Evolutionary conservation across 2,329 filamentous ascomycete species (phyloP), one percentile per base, ranked within the genome.

Genomic region (Cladophialophora immunda): DNA sequence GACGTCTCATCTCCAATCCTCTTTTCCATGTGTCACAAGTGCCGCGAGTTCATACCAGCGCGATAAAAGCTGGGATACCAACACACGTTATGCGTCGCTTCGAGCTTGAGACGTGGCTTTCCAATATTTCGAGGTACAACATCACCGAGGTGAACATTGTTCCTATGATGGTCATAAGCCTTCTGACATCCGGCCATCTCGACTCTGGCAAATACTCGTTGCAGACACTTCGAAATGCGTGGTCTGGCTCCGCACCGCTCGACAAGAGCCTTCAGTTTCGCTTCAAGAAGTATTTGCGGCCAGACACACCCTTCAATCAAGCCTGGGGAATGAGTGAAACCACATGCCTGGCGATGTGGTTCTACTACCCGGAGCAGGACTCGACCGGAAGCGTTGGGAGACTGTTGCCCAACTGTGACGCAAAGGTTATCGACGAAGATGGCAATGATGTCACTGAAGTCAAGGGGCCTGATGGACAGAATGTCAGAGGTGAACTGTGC

Each of bases 241-340:
- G 76, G 34, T 78, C 80, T 4, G 84, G 84, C 0, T 85, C 84
- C 8, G 84, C 84, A 0, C 80, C 83, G 1, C 77, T 86, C 3
- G 79, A 81, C 7, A 77, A 74, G 1, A 75, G 75, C 0, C 75
- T 78, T 17, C 77, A 83, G 74, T 68, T 76, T 19, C 74, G 77
- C 55, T 77, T 84, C 67, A 76, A 80, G 25, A 71, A 72, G 6
- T 73, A 82, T 22, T 79, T 86, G 36, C 73, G 78, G 25, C 68
- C 70, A 0, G 74, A 78, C 30, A 81, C 82, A 0, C 76, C 77
- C 17, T 78, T 85, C 17, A 78, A 76, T 4, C 82, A 84, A 65
- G 78, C 85, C 32, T 87, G 82, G 80, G 85, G 85, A 1, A 85
- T 86, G 83, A 86, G 84, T 0, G 85, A 87, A 73, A 79, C 74